Evolutionary conservation across 306 rosid species (phyloP).

Genomic region (Inga oerstediana): DNA sequence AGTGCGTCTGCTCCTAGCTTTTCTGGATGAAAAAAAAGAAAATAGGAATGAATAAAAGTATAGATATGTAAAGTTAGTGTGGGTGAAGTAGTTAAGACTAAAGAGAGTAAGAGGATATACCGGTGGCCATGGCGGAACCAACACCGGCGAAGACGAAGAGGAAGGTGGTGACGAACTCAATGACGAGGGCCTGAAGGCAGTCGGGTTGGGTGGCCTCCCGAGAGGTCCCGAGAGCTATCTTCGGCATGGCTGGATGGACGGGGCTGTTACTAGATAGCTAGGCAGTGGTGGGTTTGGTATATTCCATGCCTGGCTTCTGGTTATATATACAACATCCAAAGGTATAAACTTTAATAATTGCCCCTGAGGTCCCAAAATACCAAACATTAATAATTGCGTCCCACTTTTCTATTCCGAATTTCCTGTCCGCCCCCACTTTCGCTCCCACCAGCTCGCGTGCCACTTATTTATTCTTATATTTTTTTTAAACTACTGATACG

Average conservation of each 20-base stretch:
- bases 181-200: conserved; percentile 69
- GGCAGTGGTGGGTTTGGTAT: neutral
- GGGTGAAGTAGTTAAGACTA: neutral
- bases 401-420: neutral
- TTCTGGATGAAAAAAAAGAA: conserved; percentile 31
- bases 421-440: neutral
- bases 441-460: neutral
- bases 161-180: conserved; percentile 85
- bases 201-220: conserved; percentile 69
- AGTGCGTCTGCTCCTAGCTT: conserved; percentile 57
- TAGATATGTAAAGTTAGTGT: neutral
- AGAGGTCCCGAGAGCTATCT: conserved; percentile 64
- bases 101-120: conserved; percentile 30
- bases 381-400: neutral
- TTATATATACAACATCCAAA: neutral
- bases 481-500: neutral
- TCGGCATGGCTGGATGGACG: conserved; percentile 46
- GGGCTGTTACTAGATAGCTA: no score
- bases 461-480: neutral
- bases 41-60: neutral
- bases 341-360: neutral
- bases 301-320: neutral
- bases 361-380: neutral
- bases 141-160: conserved; percentile 87
- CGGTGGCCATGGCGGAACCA: conserved; percentile 73